Base-by-base conservation (phyloP, 164 flowering plant genomes). In the Stephania yunnanensis region DNA sequence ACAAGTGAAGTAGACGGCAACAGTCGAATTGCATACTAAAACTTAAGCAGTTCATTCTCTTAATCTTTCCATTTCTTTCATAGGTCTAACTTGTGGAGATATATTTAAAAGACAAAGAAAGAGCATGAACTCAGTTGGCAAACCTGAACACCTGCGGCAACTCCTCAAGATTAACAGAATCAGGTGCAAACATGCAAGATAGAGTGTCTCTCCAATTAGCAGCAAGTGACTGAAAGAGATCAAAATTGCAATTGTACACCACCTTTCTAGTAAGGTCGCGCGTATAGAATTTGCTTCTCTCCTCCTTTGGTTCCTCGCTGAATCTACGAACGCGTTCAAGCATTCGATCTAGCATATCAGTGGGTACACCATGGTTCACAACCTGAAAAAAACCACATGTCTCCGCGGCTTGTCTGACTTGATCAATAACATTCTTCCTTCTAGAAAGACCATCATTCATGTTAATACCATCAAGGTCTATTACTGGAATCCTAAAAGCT, bases 371-470 rank as follows among this genome's bases (percentile, higher is more conserved):
- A 76, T 80, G 82, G 46, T 80, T 76, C 68, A 76, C 79, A 7
- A 79, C 42, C 46, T 75, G 78, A 42, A 79, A 79, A 73, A 79
- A 76, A 13, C 78, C 78, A 76, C 76, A 72, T 6, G 78, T 72
- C 42, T 36, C 42, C 3, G 42, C 42, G 42, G 42, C 25, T 73
- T 73, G 7, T 70, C 73, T 64, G 81, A 76, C 9, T 25, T 25
- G 5, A 17, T 75, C 64, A 7, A 72, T 70, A 15, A 72, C 36
- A 70, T 77, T 75, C 58, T 61, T 65, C 2, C 75, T 64, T 6
- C 30, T 65, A 71, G 15, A 71, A 30, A 4, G 76, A 30, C 42
- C 73, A 13, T 50, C 52, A 0, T 15, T 20, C 61, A 55, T 55
- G 61, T 55, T 55, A 55, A 55, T 8, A 5, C 70, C 78, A 44